These are phyloP conservation scores for Copromyces sp. DNA, from an alignment of 495 filamentous ascomycete species.

Conservation along the genomic window DNA sequence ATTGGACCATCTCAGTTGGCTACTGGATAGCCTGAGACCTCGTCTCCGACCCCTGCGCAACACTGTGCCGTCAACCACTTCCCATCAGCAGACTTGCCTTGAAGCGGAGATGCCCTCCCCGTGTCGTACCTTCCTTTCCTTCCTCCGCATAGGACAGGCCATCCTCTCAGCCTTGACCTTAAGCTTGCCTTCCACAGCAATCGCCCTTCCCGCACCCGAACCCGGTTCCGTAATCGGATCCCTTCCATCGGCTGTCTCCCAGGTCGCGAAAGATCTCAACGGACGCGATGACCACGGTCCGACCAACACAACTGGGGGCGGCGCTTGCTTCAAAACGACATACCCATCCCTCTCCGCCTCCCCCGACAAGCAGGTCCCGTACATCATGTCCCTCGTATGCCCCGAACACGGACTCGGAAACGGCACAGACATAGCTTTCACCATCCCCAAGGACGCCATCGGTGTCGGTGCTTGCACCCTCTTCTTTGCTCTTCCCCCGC, in stretches of 20 bases:
- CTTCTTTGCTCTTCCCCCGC: conserved; percentile 12
- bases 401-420: no score
- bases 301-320: neutral
- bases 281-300: neutral
- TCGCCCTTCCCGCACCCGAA: neutral
- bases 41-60: neutral
- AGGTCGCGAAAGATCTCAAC: neutral
- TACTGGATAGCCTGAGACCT: neutral
- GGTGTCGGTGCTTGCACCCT: conserved; percentile 20
- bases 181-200: neutral
- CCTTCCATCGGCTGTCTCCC: neutral
- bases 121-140: neutral
- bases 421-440: conserved; percentile 12
- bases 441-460: conserved; percentile 12
- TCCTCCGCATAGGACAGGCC: neutral
- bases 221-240: neutral
- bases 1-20: neutral
- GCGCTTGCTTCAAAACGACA: neutral
- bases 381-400: no score
- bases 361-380: no score
- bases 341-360: no score
- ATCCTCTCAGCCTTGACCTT: neutral
- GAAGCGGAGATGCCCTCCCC: neutral
- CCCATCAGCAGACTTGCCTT: neutral
- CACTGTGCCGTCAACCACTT: neutral